Percentiles rank a stretch among this genome's conserved stretches.
phyloP scores from a whole-genome alignment of 148 eudicot genomes.

The Rhododendron ovatum region DNA sequence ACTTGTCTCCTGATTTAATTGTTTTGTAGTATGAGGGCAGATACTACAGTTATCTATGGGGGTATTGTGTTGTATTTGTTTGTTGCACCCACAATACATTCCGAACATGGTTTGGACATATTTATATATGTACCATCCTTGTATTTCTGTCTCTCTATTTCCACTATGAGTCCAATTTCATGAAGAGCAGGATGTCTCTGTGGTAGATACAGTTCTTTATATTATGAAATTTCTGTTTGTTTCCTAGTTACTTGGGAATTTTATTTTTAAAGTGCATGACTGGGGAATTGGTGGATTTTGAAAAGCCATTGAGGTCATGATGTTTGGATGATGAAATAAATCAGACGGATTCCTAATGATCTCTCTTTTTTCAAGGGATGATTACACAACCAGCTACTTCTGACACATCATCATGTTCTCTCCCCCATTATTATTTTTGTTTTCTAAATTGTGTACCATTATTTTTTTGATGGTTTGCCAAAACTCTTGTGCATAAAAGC shows the following conservation, averaged over 20 bases:
- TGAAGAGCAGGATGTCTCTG: background rate
- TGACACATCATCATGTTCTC: background rate
- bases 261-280: background rate
- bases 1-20: background rate
- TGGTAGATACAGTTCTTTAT: background rate
- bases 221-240: background rate
- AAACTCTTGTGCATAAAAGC: no score
- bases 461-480: background rate
- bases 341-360: constrained; percentile 3
- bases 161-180: background rate
- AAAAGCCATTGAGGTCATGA: background rate
- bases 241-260: background rate
- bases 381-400: constrained; percentile 4
- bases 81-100: background rate
- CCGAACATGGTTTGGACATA: background rate
- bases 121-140: background rate
- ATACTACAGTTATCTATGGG: background rate
- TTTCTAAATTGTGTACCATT: background rate
- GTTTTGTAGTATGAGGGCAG: background rate
- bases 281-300: background rate
- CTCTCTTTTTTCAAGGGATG: background rate
- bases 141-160: background rate
- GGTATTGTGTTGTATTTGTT: background rate
- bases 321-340: background rate
- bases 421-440: background rate